Base-by-base conservation (phyloP, 208 protist genomes). In the Novymonas esmeraldas region DNA sequence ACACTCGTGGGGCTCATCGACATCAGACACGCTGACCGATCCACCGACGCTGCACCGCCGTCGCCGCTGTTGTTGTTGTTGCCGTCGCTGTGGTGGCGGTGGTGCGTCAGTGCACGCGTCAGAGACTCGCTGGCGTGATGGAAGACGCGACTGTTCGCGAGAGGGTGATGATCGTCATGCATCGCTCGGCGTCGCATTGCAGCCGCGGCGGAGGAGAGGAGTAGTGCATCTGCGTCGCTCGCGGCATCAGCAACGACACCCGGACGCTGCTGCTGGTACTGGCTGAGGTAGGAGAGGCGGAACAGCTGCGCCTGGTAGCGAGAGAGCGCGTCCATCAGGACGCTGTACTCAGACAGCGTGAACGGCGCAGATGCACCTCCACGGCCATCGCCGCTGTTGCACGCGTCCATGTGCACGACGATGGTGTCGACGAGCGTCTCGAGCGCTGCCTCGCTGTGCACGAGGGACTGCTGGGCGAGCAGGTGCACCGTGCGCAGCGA, bases 361-460 rank as follows among this genome's bases (percentile, higher is more conserved):
- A 76, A 65, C 3, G 70, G 29, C 6, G 7, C 36, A 11, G 7
- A 41, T 41, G 7, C 7, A 5, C 7, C 11, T 41, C 36, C 36
- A 41, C 36, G 36, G 11, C 36, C 36, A 41, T 13, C 0, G 44
- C 42, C 14, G 24, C 46, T 24, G 34, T 34, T 20, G 28, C 29
- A 11, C 6, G 20, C 38, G 10, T 54, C 42, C 42, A 83, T 7
- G 26, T 72, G 63, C 0, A 85, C 64, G 20, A 67, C 39, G 22
- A 89, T 73, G 49, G 81, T 85, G 68, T 93, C 87, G 22, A 78
- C 74, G 26, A 93, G 66, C n/a, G 87, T 93, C n/a, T 64, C 63
- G 34, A 93, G 67, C 0, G 85, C 61, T 5, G 73, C 69, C 31
- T 89, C 82, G 20, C 26, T 69, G 44, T 78, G 78, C 29, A 82